A percentile compares a stretch with the other conserved stretches of the same genome.
Conservation (phyloP, 345 rosid genomes). For the Citrus glauca region DNA sequence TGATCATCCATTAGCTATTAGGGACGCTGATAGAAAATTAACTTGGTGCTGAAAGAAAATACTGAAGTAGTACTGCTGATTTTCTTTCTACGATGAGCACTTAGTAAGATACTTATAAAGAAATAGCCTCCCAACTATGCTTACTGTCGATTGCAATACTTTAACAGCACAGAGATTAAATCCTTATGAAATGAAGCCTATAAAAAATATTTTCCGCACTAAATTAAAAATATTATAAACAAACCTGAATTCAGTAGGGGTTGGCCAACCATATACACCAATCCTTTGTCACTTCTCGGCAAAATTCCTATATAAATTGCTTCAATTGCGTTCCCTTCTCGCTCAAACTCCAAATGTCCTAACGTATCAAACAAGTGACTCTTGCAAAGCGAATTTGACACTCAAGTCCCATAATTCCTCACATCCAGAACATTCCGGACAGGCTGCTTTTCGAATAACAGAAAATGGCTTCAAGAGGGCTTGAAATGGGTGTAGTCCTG, state of each 20-base stretch:
- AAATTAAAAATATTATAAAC: not conserved
- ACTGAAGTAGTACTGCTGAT: not conserved
- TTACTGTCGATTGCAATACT: not conserved
- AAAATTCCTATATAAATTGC: slow-evolving; percentile 13
- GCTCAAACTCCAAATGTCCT: slow-evolving; percentile 10
- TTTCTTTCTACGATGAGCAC: not conserved
- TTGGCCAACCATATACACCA: slow-evolving; percentile 36
- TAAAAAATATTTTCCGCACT: not conserved
- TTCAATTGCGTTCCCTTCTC: slow-evolving; percentile 3
- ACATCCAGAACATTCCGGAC: not conserved
- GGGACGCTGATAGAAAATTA: no score
- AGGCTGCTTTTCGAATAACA: not conserved
- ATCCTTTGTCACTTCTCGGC: slow-evolving; percentile 8
- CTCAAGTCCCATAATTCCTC: not conserved
- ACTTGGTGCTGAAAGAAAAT: no score
- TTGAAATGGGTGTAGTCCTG: slow-evolving; percentile 21
- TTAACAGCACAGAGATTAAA: not conserved
- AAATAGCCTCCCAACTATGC: not conserved
- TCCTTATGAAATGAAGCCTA: slow-evolving; percentile 1
- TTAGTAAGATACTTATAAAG: not conserved
- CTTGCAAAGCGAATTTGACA: slow-evolving; percentile 2
- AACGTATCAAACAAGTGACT: slow-evolving; percentile 22
- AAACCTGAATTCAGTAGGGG: slow-evolving; percentile 16
- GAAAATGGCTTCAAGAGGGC: slow-evolving; percentile 29
- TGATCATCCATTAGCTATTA: not conserved